These are phyloP conservation scores for Penicillium sp. DNA, from an alignment of 2,329 filamentous ascomycete species.

Conservation along the genomic window DNA sequence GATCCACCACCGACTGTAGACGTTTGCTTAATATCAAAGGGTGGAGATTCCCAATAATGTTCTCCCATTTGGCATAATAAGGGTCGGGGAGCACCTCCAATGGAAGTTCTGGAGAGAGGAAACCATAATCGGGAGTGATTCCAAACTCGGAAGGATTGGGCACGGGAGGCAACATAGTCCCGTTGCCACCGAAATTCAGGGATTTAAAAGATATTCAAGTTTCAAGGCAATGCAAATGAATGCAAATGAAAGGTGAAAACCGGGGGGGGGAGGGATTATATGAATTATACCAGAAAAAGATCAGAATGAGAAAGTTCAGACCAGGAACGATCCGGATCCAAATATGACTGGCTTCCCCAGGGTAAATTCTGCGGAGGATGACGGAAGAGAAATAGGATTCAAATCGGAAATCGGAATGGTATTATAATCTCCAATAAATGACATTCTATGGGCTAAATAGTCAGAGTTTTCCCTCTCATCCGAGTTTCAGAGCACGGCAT, in stretches of 20 bases:
- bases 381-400: not conserved
- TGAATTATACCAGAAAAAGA: no score
- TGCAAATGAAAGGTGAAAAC: not conserved
- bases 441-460: not conserved
- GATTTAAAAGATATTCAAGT: no score
- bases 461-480: not conserved
- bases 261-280: no score
- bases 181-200: no score
- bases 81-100: conserved; percentile 77
- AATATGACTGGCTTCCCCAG: not conserved
- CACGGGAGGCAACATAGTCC: conserved; percentile 46
- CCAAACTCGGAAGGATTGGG: conserved; percentile 70
- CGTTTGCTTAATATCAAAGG: conserved; percentile 80
- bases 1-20: conserved; percentile 74
- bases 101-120: conserved; percentile 78
- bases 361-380: not conserved
- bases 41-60: conserved; percentile 80
- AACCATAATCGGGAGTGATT: conserved; percentile 65
- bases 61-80: conserved; percentile 96
- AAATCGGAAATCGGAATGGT: no score
- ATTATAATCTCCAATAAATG: no score
- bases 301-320: not conserved
- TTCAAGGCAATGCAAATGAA: not conserved
- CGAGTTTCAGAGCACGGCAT: conserved; percentile 1
- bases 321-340: not conserved